These are phyloP conservation scores for Diplocarpon rosae DNA, from an alignment of 2,329 filamentous ascomycete species.

Conservation along the genomic window DNA sequence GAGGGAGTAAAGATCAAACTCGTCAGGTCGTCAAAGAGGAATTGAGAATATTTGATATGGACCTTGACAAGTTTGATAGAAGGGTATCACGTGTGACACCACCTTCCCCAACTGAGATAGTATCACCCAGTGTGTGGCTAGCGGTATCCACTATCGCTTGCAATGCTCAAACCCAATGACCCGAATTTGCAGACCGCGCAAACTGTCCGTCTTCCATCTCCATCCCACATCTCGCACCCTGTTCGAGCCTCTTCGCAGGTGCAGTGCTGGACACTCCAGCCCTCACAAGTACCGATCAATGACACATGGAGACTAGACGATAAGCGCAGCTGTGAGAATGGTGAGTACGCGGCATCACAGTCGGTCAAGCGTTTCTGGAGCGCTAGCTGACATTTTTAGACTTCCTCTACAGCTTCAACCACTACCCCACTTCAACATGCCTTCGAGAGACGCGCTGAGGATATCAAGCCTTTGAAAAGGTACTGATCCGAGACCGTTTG, in stretches of 20 bases:
- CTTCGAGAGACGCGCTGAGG: constrained; percentile 74
- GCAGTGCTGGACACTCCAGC: constrained; percentile 25
- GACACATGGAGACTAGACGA: constrained; percentile 19
- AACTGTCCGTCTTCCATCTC: background rate
- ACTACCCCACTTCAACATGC: constrained; percentile 45
- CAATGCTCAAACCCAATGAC: background rate
- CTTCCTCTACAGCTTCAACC: constrained; percentile 44
- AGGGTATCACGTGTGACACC: background rate
- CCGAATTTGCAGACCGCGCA: background rate
- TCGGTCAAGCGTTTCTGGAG: background rate
- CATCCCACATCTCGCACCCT: constrained; percentile 1
- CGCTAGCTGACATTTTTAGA: constrained; percentile 16
- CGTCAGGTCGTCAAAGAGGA: background rate
- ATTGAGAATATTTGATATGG: background rate
- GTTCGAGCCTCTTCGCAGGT: constrained; percentile 1
- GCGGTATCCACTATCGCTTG: background rate
- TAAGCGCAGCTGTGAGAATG: constrained; percentile 21
- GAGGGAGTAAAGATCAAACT: too few relatives aligned
- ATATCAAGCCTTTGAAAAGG: constrained; percentile 83
- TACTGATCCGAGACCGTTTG: constrained; percentile 39
- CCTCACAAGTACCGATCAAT: constrained; percentile 5
- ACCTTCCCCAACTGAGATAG: background rate
- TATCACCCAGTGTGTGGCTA: background rate
- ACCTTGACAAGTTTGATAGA: background rate
- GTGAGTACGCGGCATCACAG: constrained; percentile 11